Percentiles rank a stretch among this genome's conserved stretches.
These are phyloP conservation scores for Anthostomella pinea DNA, from an alignment of 2,329 filamentous ascomycete species.

Conservation along the genomic window DNA sequence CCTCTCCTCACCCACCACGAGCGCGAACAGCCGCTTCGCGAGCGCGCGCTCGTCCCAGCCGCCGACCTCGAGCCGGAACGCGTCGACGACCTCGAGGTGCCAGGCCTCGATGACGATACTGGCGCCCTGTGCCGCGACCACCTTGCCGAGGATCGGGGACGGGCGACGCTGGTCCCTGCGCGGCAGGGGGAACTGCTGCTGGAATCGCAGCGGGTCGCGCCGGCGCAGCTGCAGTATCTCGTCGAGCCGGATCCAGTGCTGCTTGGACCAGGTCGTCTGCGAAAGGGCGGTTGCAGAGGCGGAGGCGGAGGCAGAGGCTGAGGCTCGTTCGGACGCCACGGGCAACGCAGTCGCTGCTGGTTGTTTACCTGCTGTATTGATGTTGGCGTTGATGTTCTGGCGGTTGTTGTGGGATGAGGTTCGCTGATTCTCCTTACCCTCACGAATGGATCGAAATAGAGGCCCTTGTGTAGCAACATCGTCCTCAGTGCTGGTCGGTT, in stretches of 20 bases:
- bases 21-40: slow-evolving; percentile 51
- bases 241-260: slow-evolving; percentile 55
- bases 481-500: slow-evolving; percentile 13
- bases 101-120: slow-evolving; percentile 49
- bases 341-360: too few species aligned
- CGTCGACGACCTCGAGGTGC: slow-evolving; percentile 58
- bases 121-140: slow-evolving; percentile 45
- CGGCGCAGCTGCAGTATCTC: slow-evolving; percentile 49
- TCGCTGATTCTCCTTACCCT: slow-evolving; percentile 35
- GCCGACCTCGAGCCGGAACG: slow-evolving; percentile 46
- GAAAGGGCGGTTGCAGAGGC: slow-evolving; percentile 32
- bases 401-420: slow-evolving; percentile 17
- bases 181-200: slow-evolving; percentile 24
- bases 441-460: slow-evolving; percentile 12
- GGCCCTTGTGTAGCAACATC: slow-evolving; percentile 14
- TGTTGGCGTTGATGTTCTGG: slow-evolving; percentile 7
- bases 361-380: background rate
- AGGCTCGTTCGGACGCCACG: too few species aligned
- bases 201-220: slow-evolving; percentile 38
- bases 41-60: slow-evolving; percentile 49
- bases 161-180: slow-evolving; percentile 9
- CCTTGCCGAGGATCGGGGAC: slow-evolving; percentile 44
- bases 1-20: slow-evolving; percentile 50
- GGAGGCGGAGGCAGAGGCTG: background rate
- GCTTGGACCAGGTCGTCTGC: slow-evolving; percentile 44